Conservation (phyloP, 2,329 filamentous ascomycete species). For the Fusarium sp. region DNA sequence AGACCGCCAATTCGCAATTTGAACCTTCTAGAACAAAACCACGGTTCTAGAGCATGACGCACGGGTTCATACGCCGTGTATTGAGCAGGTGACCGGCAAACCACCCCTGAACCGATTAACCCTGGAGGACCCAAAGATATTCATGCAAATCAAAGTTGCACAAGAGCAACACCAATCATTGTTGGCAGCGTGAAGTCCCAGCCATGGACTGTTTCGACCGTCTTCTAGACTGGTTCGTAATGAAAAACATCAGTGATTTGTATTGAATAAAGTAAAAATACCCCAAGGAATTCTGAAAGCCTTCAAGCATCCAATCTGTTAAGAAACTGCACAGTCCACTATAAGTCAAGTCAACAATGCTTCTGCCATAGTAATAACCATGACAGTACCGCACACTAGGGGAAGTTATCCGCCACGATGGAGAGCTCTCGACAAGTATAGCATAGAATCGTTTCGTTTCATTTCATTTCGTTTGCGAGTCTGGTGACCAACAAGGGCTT, state of each 20-base stretch:
- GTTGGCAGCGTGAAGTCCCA: neutral
- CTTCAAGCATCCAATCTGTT: slow-evolving; percentile 1
- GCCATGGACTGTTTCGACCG: neutral
- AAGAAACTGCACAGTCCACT: slow-evolving; percentile 3
- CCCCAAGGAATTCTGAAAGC: slow-evolving; percentile 3
- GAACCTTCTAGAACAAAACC: slow-evolving; percentile 31
- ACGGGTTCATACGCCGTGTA: neutral
- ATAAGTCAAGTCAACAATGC: slow-evolving; percentile 21
- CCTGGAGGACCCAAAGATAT: slow-evolving; percentile 3
- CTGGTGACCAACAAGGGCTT: slow-evolving; percentile 42
- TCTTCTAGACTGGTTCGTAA: neutral
- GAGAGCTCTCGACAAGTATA: slow-evolving; percentile 7
- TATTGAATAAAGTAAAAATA: slow-evolving; percentile 9
- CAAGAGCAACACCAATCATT: neutral
- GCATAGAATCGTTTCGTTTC: neutral
- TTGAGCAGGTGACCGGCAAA: slow-evolving; percentile 14
- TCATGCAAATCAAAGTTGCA: slow-evolving; percentile 1
- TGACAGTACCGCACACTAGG: neutral
- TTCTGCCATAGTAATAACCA: neutral
- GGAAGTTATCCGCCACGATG: slow-evolving; percentile 19
- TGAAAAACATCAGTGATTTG: neutral
- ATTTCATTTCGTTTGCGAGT: slow-evolving; percentile 31
- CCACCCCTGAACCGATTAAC: neutral
- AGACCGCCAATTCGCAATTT: slow-evolving; percentile 25
- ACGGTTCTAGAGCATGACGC: slow-evolving; percentile 22